Percentiles rank a stretch among this genome's conserved stretches.
These are phyloP conservation scores for Coemansia aciculifera DNA, from an alignment of 192 early-diverging fungal genomes.

Conservation along the genomic window DNA sequence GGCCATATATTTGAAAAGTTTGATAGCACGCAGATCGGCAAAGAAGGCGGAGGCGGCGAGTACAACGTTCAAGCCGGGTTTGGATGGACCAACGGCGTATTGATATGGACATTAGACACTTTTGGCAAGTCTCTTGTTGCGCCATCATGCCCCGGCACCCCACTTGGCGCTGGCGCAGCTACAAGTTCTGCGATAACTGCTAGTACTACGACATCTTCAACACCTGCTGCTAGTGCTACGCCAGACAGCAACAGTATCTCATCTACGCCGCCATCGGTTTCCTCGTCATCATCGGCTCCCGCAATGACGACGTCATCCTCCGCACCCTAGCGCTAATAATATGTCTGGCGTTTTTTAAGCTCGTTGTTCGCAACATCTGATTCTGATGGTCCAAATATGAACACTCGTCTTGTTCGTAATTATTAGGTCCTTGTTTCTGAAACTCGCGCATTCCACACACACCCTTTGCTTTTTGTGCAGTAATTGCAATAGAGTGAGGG, in stretches of 20 bases:
- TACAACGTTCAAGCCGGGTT: constrained; percentile 71
- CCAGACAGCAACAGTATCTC: not conserved
- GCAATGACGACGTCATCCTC: not conserved
- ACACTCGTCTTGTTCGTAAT: not conserved
- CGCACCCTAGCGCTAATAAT: not conserved
- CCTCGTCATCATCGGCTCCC: not conserved
- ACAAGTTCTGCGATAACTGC: not conserved
- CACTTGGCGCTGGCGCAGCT: not conserved
- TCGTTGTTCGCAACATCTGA: not conserved
- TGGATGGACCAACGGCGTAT: constrained; percentile 78
- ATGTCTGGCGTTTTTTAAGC: not conserved
- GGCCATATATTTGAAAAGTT: constrained; percentile 82
- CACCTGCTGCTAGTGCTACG: not conserved
- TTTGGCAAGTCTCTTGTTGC: constrained; percentile 39
- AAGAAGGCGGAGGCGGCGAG: constrained; percentile 67
- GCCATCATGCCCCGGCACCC: constrained; percentile 27
- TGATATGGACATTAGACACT: constrained; percentile 60
- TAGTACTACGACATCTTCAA: not conserved
- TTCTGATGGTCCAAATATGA: not conserved
- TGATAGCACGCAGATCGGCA: constrained; percentile 54
- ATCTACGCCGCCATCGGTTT: not conserved
- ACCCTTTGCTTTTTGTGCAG: not conserved
- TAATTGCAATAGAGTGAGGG: not conserved
- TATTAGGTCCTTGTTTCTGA: not conserved
- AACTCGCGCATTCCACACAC: not conserved